Base-by-base conservation (phyloP, 495 filamentous ascomycete genomes). In the Choiromyces venosus region DNA sequence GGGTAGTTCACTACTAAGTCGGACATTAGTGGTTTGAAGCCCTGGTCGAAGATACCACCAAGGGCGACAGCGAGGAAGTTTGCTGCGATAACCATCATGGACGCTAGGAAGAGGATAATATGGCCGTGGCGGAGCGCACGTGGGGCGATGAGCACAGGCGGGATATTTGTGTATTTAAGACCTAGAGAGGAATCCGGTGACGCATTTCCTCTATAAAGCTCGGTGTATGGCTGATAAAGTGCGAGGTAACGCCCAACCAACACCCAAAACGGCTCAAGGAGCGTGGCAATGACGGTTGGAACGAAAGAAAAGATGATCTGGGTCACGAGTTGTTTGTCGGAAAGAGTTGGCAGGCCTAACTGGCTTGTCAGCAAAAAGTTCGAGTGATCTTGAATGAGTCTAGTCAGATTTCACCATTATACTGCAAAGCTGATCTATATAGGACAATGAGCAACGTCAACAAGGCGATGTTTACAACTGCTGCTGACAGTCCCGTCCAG, bases 211-310 rank as follows among this genome's bases (percentile, higher is more conserved):
- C 73, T 71, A 19, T 77, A 67, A 0, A 87, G 76, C 37, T 83
- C 81, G 33, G 85, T 81, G 56, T 86, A 83, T 14, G 86, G 85
- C 71, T 85, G 80, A 1, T 86, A 71, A 10, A 86, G 40, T 46
- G 84, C 86, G 5, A 85, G 68, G 1, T 83, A 67, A 0, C 85
- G 82, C 61, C 84, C 84, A 0, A 88, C 52, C 0, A 87, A 69
- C 2, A 85, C 76, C 82, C 85, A 85, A 8, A 84, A 79, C 0
- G 86, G 83, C 66, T 88, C 86, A 0, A 85, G 74, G 0, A 84
- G 66, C 0, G 86, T 86, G 0, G 83, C 83, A 38, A 86, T 75
- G 7, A 76, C 72, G 0, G 84, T 86, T 2, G 86, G 85, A 0
- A 85, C 65, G 66, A 85, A 86, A 40, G 84, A 85, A n/a, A 83